A percentile compares a stretch with the other conserved stretches of the same genome.
These are phyloP conservation scores for Saccharomyces uvarum DNA, from an alignment of 1,139 yeast genomes.

Conservation along the genomic window DNA sequence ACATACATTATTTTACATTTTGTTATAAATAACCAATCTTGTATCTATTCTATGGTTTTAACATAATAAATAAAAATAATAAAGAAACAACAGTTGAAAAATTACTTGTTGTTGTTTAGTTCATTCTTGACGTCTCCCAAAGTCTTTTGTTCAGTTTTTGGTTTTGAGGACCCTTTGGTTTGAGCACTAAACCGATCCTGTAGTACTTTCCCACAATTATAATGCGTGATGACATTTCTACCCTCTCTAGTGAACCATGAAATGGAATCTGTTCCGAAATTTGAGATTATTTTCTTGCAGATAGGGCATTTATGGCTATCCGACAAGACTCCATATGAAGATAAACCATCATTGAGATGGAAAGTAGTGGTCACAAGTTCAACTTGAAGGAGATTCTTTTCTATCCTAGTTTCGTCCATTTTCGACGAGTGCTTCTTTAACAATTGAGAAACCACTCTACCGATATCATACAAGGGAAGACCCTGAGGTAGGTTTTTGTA, in stretches of 20 bases:
- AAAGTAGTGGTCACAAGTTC: conserved; percentile 20
- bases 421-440: conserved; percentile 13
- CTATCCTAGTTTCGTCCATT: conserved; percentile 16
- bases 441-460: conserved; percentile 13
- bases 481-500: conserved; percentile 17
- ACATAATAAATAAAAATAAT: not conserved
- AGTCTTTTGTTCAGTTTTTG: not conserved
- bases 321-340: conserved; percentile 15
- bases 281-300: conserved; percentile 21
- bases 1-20: not conserved
- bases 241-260: conserved; percentile 17
- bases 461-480: conserved; percentile 15
- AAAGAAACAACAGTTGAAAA: not conserved
- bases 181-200: not conserved
- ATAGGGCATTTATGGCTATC: conserved; percentile 23
- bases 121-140: not conserved
- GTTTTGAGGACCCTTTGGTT: not conserved
- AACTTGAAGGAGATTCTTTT: conserved; percentile 20
- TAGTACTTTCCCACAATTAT: conserved; percentile 1
- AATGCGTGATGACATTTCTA: conserved; percentile 3
- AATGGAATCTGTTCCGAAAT: conserved; percentile 18
- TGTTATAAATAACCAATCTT: not conserved
- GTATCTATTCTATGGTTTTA: no score
- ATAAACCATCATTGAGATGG: conserved; percentile 12
- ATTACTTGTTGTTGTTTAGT: not conserved